Evolutionary conservation across 2,329 filamentous ascomycete genomes (phyloP), one percentile per base, ranked within the genome.

Genomic region (Fusarium stilboides): DNA sequence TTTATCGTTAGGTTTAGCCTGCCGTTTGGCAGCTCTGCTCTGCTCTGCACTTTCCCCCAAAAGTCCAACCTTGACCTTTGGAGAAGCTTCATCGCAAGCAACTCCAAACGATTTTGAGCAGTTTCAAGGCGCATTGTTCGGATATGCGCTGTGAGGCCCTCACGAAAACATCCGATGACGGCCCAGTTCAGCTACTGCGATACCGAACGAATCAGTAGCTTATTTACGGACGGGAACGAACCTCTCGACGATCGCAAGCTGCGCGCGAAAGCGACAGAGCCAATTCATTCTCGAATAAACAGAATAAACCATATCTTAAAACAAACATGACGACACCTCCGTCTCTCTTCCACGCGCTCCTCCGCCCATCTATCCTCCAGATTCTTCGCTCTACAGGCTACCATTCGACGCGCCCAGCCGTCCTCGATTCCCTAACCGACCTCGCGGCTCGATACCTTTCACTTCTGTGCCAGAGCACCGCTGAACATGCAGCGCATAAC

Each of bases 321-420:
- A 50, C 61, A 60, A 78, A 61, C 44, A 87, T 86, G 84, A 80
- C 80, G 73, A 81, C 80, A 65, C 83, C 82, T 5, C 79, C 82
- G 12, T 79, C 83, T n/a, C 79, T 87, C 58, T 87, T 84, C 81
- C 91, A 93, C 80, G 91, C 92, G 64, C 90, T 97, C 68, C 86
- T 98, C 59, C 93, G 94, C 42, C 95, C 95, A 3, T 91, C 91
- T 47, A 89, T 98, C 64, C 89, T 98, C 60, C 94, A 98, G 80
- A 95, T 97, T 75, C 89, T 98, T 52, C 94, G 95, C 76, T 93
- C 94, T 31, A 91, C 94, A 24, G 95, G 95, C 77, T 98, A 97
- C 82, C 93, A 97, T 78, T 87, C 91, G 42, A 92, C 94, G 51
- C 90, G 90, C 56, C 91, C 93, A 3, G 91, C 91, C 5, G 94